Base-by-base conservation (phyloP, 257 asterid species). In the Fraxinus pennsylvanica region DNA sequence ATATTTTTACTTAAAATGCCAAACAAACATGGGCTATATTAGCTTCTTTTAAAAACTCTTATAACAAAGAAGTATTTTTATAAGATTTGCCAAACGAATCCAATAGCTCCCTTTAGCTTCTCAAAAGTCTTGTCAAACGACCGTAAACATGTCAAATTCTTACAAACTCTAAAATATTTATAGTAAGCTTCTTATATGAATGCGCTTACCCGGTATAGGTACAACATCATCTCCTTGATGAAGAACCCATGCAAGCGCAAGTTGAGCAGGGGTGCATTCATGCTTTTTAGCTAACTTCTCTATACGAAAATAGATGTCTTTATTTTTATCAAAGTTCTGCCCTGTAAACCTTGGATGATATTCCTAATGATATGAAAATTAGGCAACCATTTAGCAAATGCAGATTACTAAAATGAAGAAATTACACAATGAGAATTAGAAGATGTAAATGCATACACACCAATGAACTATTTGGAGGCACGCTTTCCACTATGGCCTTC, bases 291-390 rank as follows among this genome's bases (percentile, higher is more conserved):
- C 87, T 77, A 88, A 74, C 74, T 71, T 70, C 61, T 85, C 92
- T 43, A 88, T 2, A 35, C 87, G 87, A 38, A 82, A 87, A 68
- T 78, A 91, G 47, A 91, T 72, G 3, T 75, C 61, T 84, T 88
- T 89, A 83, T 89, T 89, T 89, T 86, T 86, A 76, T 91, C 91
- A 76, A 91, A 84, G 80, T 85, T 89, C 43, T 90, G 88, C 67
- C 92, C 91, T 0, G 86, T 85, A 72, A 85, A 86, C 82, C 96
- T 87, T 2, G 93, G 96, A 73, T 85, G 85, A 21, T 32, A 9
- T 21, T 15, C 45, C 92, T 91, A 79, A 71, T 71, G 19, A 59
- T 50, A 68, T 14, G 43, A 74, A 45, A 71, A 19, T 67, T 63
- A 17, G 39, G 73, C 72, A 52, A 69, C 63, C 6, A 5, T 52